Percentiles rank a stretch among this genome's conserved stretches.
Conservation (phyloP, 1,284 basidiomycete species). For the Earliella scabrosa region DNA sequence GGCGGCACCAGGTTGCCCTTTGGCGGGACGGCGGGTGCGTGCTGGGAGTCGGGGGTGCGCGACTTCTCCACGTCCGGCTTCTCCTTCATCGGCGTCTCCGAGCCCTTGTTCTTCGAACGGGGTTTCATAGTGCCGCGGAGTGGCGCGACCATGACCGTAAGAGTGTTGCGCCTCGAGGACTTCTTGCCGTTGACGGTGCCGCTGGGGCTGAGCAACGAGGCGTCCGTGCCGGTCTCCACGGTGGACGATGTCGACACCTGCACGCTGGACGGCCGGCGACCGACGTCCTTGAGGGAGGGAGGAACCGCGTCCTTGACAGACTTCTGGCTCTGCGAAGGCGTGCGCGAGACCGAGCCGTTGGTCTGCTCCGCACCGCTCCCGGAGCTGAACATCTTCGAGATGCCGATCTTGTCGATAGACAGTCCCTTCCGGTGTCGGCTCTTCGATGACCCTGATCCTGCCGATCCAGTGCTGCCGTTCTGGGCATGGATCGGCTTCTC, state of each 20-base stretch:
- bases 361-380: conserved; percentile 24
- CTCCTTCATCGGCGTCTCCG: conserved; percentile 42
- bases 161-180: conserved; percentile 67
- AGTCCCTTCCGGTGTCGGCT: conserved; percentile 61
- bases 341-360: conserved; percentile 38
- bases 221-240: conserved; percentile 28
- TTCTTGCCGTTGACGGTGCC: conserved; percentile 50
- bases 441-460: conserved; percentile 43
- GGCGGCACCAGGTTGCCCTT: conserved; percentile 27
- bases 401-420: conserved; percentile 77
- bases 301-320: conserved; percentile 15
- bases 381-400: conserved; percentile 63
- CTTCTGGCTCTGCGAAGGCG: conserved; percentile 22
- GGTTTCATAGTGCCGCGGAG: conserved; percentile 63
- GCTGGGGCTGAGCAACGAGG: conserved; percentile 40
- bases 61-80: conserved; percentile 36
- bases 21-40: conserved; percentile 22
- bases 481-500: conserved; percentile 32
- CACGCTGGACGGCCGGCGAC: conserved; percentile 40
- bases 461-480: conserved; percentile 31
- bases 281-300: conserved; percentile 22
- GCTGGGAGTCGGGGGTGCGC: conserved; percentile 10
- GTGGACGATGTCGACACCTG: conserved; percentile 35
- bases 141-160: conserved; percentile 84
- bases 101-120: conserved; percentile 44